These are phyloP conservation scores for Discostella stelligeroides DNA, from an alignment of 108 stramenopile species.

Conservation along the genomic window DNA sequence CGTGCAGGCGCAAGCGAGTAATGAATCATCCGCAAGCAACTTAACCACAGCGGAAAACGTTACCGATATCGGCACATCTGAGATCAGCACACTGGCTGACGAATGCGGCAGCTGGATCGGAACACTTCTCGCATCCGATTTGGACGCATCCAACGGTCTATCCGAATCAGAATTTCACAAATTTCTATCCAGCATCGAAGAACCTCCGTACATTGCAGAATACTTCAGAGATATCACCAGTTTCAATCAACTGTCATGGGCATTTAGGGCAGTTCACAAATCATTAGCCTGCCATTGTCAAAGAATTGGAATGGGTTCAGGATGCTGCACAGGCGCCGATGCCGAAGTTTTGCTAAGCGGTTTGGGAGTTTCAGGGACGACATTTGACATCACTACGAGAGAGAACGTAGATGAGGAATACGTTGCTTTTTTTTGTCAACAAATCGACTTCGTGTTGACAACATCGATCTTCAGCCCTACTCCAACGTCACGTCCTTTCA, in stretches of 20 bases:
- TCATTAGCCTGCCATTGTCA: constrained; percentile 9
- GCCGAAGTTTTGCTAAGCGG: constrained; percentile 2
- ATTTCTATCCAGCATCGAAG: constrained; percentile 7
- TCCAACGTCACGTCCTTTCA: neutral
- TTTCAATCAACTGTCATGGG: constrained; percentile 7
- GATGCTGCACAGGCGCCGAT: constrained; percentile 8
- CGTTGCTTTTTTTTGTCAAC: neutral
- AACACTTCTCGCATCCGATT: neutral
- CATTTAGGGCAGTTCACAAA: constrained; percentile 8
- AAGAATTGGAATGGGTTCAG: constrained; percentile 2
- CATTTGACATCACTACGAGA: neutral
- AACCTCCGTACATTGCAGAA: constrained; percentile 14
- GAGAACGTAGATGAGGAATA: constrained; percentile 5
- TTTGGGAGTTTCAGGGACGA: neutral
- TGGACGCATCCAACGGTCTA: constrained; percentile 6
- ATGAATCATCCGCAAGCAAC: no score
- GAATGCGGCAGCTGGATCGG: constrained; percentile 10
- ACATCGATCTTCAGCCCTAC: neutral
- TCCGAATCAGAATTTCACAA: neutral
- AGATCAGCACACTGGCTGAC: neutral
- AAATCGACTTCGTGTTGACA: constrained; percentile 4
- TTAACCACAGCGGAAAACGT: neutral
- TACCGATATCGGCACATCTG: neutral
- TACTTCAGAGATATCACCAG: neutral
- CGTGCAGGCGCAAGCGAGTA: neutral